Percentiles rank a stretch among this genome's conserved stretches.
Evolutionary conservation across 2,329 filamentous ascomycete species (phyloP).

Genomic region (Xylaria sp.): DNA sequence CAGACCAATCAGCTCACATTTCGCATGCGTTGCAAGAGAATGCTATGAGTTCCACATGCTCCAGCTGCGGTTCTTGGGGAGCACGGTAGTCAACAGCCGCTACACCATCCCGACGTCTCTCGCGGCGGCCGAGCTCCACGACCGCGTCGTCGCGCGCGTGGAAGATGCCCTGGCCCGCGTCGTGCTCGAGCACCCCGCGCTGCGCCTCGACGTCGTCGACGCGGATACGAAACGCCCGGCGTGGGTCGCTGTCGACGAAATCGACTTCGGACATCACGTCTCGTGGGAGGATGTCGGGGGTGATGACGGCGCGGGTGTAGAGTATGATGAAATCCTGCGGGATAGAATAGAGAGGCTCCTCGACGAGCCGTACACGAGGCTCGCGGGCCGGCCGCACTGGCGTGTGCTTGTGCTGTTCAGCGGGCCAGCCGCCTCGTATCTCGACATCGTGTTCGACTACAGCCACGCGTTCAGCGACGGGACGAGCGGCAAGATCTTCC

Average conservation of each 20-base stretch:
- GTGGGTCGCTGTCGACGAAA: constrained; percentile 25
- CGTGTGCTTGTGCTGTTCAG: constrained; percentile 25
- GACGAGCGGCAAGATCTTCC: constrained; percentile 34
- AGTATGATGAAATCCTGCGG: constrained; percentile 8
- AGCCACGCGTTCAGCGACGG: constrained; percentile 33
- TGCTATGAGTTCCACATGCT: constrained; percentile 35
- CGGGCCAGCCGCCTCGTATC: not conserved
- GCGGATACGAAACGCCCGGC: constrained; percentile 27
- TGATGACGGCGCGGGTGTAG: not conserved
- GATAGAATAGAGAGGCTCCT: constrained; percentile 20
- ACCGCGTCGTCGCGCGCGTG: constrained; percentile 15
- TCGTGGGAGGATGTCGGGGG: constrained; percentile 28
- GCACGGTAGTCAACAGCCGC: constrained; percentile 31
- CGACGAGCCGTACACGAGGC: constrained; percentile 21
- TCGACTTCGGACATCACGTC: constrained; percentile 31
- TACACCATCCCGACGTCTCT: constrained; percentile 29
- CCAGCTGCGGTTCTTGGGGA: constrained; percentile 30
- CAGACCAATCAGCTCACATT: not conserved
- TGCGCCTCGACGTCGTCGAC: constrained; percentile 29
- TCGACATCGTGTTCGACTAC: constrained; percentile 32
- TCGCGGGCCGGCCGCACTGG: constrained; percentile 29
- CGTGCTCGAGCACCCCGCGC: constrained; percentile 28
- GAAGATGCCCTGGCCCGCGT: constrained; percentile 26
- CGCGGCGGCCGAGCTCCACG: constrained; percentile 2
- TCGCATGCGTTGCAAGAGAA: constrained; percentile 3